Percentiles rank a stretch among this genome's conserved stretches.
phyloP scores from a whole-genome alignment of 257 asterid species.

The Ballota nigra region DNA sequence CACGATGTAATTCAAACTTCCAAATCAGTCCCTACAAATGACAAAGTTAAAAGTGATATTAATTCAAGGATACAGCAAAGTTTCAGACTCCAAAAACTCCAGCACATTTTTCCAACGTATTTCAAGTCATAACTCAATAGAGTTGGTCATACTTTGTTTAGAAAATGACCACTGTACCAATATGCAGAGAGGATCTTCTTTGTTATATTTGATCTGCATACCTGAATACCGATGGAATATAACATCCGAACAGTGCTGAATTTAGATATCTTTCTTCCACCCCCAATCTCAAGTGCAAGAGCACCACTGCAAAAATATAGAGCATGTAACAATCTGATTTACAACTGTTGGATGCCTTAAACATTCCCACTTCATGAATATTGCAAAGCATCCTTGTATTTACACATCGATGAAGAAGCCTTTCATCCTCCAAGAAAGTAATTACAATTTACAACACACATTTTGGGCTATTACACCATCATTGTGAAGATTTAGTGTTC shows the following conservation, averaged over 20 bases:
- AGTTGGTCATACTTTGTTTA: slow-evolving; percentile 2
- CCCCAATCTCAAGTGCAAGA: slow-evolving; percentile 92
- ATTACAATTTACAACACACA: background rate
- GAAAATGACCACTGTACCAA: background rate
- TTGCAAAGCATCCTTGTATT: too few relatives aligned
- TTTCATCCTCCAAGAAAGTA: background rate
- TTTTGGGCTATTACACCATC: slow-evolving; percentile 5
- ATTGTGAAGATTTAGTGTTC: background rate
- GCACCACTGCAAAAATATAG: slow-evolving; percentile 47
- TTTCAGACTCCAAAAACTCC: background rate
- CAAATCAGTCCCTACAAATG: slow-evolving; percentile 68
- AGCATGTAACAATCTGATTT: slow-evolving; percentile 24
- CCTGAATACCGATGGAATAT: slow-evolving; percentile 90
- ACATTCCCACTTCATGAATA: background rate
- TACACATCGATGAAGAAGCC: too few relatives aligned
- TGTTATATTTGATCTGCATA: slow-evolving; percentile 22
- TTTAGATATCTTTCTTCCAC: slow-evolving; percentile 90
- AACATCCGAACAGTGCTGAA: slow-evolving; percentile 83
- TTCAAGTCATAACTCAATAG: background rate
- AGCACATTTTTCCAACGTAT: slow-evolving; percentile 6
- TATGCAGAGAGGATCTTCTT: background rate
- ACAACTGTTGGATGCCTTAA: background rate
- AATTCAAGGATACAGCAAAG: background rate
- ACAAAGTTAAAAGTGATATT: slow-evolving; percentile 1
- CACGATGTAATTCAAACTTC: slow-evolving; percentile 92